These are phyloP conservation scores for Paralagenidium karlingii DNA, from an alignment of 352 stramenopile species.

Conservation along the genomic window DNA sequence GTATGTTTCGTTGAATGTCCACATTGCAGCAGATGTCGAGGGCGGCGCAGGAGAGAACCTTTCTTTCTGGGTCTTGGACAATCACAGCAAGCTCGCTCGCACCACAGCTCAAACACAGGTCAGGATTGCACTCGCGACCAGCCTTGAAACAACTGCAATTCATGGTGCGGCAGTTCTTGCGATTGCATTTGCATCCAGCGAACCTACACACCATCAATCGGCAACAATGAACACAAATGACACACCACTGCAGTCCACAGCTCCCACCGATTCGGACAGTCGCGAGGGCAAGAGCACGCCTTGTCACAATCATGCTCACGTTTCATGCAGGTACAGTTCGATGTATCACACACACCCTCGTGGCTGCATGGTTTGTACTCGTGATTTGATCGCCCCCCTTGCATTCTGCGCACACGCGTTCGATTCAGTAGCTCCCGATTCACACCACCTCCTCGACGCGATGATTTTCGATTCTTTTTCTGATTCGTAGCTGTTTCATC, in stretches of 20 bases:
- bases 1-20: background rate
- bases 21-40: background rate
- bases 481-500: too few relatives aligned
- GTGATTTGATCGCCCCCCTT: too few relatives aligned
- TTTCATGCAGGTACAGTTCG: slow-evolving; percentile 36
- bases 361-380: slow-evolving; percentile 50
- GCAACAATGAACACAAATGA: too few relatives aligned
- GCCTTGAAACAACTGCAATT: slow-evolving; percentile 33
- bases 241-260: too few relatives aligned
- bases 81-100: slow-evolving; percentile 25
- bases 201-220: too few relatives aligned
- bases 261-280: slow-evolving; percentile 48
- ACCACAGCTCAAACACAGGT: slow-evolving; percentile 30
- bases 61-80: slow-evolving; percentile 7
- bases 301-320: slow-evolving; percentile 43
- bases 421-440: too few relatives aligned
- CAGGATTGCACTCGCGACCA: slow-evolving; percentile 40
- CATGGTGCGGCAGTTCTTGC: slow-evolving; percentile 29
- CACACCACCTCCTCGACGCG: too few relatives aligned
- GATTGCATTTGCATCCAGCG: slow-evolving; percentile 28
- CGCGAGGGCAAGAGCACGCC: slow-evolving; percentile 40
- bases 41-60: background rate
- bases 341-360: slow-evolving; percentile 24
- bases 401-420: too few relatives aligned
- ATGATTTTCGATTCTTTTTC: too few relatives aligned